Evolutionary conservation across 2,329 filamentous ascomycete species (phyloP).

Genomic region (Fusarium subtropicale): DNA sequence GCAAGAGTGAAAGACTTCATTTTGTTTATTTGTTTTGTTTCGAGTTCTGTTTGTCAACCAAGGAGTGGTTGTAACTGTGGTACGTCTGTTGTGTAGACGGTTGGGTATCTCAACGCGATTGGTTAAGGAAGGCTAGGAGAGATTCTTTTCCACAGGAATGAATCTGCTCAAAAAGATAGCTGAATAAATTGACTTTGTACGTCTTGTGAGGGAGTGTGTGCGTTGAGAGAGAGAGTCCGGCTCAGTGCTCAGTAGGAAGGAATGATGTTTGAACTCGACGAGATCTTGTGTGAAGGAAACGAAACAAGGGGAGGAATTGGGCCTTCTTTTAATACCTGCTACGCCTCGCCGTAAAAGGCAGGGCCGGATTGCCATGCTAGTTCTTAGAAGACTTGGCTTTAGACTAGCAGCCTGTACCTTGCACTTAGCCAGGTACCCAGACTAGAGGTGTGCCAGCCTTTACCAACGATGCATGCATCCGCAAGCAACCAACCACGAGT

Average conservation of each 20-base stretch:
- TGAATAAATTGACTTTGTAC: constrained; percentile 43
- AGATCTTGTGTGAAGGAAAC: constrained; percentile 43
- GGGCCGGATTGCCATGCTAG: constrained; percentile 38
- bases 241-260: constrained; percentile 47
- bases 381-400: constrained; percentile 41
- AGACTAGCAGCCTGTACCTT: constrained; percentile 28
- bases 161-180: constrained; percentile 41
- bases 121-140: constrained; percentile 39
- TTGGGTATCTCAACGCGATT: constrained; percentile 44
- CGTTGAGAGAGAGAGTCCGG: constrained; percentile 45
- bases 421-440: constrained; percentile 33
- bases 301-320: constrained; percentile 43
- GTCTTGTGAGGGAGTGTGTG: constrained; percentile 45
- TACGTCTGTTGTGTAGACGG: constrained; percentile 32
- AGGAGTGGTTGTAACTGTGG: constrained; percentile 40
- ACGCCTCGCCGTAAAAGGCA: constrained; percentile 43
- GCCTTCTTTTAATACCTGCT: constrained; percentile 40
- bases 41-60: constrained; percentile 38
- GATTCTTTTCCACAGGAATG: constrained; percentile 48
- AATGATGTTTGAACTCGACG: constrained; percentile 47
- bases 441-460: constrained; percentile 28
- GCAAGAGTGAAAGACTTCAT: constrained; percentile 58
- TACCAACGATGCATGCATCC: constrained; percentile 27
- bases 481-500: constrained; percentile 24
- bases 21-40: constrained; percentile 30